Conservation (phyloP, 257 asterid species). For the Handroanthus guayacan region DNA sequence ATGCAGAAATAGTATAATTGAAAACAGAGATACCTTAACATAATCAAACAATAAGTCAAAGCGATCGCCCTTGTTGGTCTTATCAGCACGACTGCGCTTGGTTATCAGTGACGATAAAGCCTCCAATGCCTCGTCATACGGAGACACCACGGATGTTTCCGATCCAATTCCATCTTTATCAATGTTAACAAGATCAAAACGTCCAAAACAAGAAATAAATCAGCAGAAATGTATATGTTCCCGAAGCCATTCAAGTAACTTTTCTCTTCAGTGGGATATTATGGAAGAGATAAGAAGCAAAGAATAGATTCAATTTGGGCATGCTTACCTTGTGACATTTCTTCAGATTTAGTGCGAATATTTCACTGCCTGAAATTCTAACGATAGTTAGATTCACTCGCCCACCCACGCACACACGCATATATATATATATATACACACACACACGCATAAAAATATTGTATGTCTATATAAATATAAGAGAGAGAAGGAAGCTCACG, state of each 20-base stretch:
- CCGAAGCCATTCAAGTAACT: not conserved
- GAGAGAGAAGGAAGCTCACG: conserved; percentile 21
- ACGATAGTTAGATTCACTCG: conserved; percentile 15
- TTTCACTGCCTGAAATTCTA: conserved; percentile 30
- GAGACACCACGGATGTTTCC: conserved; percentile 45
- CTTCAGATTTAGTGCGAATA: conserved; percentile 24
- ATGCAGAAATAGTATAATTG: not conserved
- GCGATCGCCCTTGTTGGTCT: conserved; percentile 81
- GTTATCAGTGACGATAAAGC: conserved; percentile 92
- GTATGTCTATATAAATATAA: too few species aligned
- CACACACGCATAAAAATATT: not conserved
- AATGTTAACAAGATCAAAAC: conserved; percentile 18
- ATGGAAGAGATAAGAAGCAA: not conserved
- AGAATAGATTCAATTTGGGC: conserved; percentile 19
- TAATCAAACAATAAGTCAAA: conserved; percentile 83
- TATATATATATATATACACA: not conserved
- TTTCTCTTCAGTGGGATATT: not conserved
- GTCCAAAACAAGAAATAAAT: conserved; percentile 5
- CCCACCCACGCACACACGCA: not conserved
- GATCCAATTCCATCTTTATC: conserved; percentile 53
- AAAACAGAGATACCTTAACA: conserved; percentile 60
- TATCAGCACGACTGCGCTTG: conserved; percentile 93
- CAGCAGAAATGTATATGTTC: conserved; percentile 18
- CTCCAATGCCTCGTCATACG: conserved; percentile 92
- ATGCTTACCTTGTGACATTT: conserved; percentile 49